phyloP scores from a whole-genome alignment of 139 green algal genomes.

The Tetradesmus lagerheimii region DNA sequence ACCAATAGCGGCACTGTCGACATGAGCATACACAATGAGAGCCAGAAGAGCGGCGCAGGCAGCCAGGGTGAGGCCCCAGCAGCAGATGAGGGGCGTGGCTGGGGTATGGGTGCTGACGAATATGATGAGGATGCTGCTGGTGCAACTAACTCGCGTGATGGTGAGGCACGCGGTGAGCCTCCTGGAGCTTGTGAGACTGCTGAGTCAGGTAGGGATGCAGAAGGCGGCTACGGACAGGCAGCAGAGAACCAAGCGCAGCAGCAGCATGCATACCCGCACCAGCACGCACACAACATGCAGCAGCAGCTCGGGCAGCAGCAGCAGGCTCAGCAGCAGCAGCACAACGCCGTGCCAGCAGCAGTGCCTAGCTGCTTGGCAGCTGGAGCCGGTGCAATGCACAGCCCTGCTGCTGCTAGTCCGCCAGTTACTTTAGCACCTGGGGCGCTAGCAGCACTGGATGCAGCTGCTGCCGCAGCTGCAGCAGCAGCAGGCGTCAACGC shows the following conservation, averaged over 20 bases:
- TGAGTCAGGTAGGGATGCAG: slow-evolving; percentile 24
- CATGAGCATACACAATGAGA: slow-evolving; percentile 55
- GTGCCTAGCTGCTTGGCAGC: slow-evolving; percentile 20
- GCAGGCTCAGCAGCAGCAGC: background rate
- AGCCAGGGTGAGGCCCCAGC: slow-evolving; percentile 45
- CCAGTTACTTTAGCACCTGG: background rate
- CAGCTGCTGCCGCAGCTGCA: background rate
- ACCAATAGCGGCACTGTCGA: slow-evolving; percentile 61
- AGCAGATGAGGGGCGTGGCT: background rate
- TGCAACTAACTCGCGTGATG: slow-evolving; percentile 22
- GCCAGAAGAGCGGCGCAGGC: slow-evolving; percentile 40
- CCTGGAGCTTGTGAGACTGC: slow-evolving; percentile 32
- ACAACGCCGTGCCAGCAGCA: background rate
- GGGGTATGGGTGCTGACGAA: slow-evolving; percentile 3
- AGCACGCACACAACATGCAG: background rate
- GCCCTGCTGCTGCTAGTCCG: background rate
- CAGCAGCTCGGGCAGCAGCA: background rate
- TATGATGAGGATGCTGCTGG: slow-evolving; percentile 24
- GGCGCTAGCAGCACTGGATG: background rate
- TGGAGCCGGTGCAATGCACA: slow-evolving; percentile 6
- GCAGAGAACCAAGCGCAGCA: background rate
- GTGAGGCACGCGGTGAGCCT: slow-evolving; percentile 41
- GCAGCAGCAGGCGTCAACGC: background rate
- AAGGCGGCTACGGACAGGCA: background rate
- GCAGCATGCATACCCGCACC: background rate